Base-by-base conservation (phyloP, 148 eudicot species). In the Vaccinium darrowii region DNA sequence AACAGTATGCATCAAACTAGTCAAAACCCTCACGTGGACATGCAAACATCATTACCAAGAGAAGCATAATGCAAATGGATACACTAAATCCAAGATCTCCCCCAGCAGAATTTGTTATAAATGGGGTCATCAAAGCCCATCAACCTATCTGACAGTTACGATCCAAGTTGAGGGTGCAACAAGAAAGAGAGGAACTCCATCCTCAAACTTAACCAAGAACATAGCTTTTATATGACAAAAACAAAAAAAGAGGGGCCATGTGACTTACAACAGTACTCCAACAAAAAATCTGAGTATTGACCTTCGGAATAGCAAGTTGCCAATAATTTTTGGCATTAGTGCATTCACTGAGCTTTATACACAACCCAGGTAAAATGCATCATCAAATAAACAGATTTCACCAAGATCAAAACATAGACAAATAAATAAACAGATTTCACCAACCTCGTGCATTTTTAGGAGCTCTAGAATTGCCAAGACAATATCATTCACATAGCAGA, bases 401-500 rank as follows among this genome's bases (percentile, higher is more conserved):
- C 47, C 47, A 43, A 23, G n/a, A 67, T 67, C 23, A n/a, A 67
- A 67, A 52, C 2, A 36, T 5, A 13, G 3, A 39, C 13, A 57
- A 49, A 12, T 12, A 78, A 58, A 47, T 23, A 54, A 72, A 63
- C 49, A 57, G 21, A 49, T 36, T 57, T 74, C 56, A 86, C 94
- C 81, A 82, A 92, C 94, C 93, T 89, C 89, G n/a, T 91, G 93
- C 43, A 84, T 85, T 87, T 90, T 92, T n/a, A 92, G 94, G 54
- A 92, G 94, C 78, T 92, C 94, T 81, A 92, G 81, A 87, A 92
- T 92, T 0, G 90, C 91, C 76, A 92, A 80, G 33, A 92, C 94
- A 62, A 92, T 92, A 86, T 92, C 94, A 85, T 92, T 92, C 65
- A 92, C 94, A 58, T 91, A 92, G 83, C 94, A 92, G 83, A 92